Conservation (phyloP, 805 yeast species). For the Debaryomyces prosopidis region DNA sequence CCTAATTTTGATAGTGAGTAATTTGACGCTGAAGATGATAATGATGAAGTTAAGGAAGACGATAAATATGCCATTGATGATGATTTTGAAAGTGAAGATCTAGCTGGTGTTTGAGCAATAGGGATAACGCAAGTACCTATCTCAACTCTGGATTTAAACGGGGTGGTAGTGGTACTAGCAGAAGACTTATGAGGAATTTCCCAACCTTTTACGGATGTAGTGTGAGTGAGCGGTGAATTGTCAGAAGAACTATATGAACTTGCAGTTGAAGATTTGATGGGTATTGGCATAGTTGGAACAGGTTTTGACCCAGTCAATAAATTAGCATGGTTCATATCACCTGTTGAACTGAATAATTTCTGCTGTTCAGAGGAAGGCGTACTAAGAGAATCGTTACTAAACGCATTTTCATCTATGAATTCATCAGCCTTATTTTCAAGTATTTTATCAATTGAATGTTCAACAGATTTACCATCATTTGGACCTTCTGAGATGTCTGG, state of each 20-base stretch:
- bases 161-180: slow-evolving; percentile 23
- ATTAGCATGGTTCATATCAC: neutral
- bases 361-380: neutral
- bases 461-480: neutral
- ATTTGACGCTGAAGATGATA: slow-evolving; percentile 37
- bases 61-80: slow-evolving; percentile 42
- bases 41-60: slow-evolving; percentile 40
- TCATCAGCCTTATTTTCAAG: neutral
- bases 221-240: slow-evolving; percentile 21
- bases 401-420: too few species aligned
- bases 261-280: slow-evolving; percentile 12
- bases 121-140: slow-evolving; percentile 20
- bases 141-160: slow-evolving; percentile 14
- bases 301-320: neutral
- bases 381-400: neutral
- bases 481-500: neutral
- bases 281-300: slow-evolving; percentile 8
- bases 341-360: neutral
- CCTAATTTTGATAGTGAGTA: slow-evolving; percentile 43
- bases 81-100: slow-evolving; percentile 39
- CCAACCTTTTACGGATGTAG: slow-evolving; percentile 45
- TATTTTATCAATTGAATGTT: neutral
- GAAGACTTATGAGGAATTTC: slow-evolving; percentile 43
- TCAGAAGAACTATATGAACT: slow-evolving; percentile 20
- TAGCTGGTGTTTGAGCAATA: slow-evolving; percentile 14